Evolutionary conservation across 2,329 filamentous ascomycete species (phyloP).

Genomic region (Cordyceps farinosa): DNA sequence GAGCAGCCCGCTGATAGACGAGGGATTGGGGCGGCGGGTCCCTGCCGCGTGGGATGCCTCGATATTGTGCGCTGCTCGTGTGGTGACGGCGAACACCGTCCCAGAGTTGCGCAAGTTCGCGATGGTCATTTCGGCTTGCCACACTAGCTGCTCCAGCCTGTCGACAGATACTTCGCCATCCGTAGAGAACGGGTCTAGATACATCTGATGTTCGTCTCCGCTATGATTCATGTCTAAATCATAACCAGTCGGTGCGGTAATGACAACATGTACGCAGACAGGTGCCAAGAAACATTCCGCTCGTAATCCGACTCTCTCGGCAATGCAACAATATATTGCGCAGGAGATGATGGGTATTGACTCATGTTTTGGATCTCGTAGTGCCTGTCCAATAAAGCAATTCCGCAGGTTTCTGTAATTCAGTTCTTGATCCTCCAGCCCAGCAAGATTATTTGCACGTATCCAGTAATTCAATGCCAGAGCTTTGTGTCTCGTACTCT

Average conservation of each 20-base stretch:
- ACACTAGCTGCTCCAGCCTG: conserved; percentile 58
- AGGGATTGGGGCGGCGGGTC: conserved; percentile 27
- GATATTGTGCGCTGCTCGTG: conserved; percentile 75
- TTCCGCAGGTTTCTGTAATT: conserved; percentile 80
- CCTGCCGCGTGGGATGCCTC: conserved; percentile 40
- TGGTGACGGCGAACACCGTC: conserved; percentile 62
- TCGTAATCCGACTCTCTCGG: conserved; percentile 67
- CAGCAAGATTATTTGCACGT: conserved; percentile 63
- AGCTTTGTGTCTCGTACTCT: conserved; percentile 65
- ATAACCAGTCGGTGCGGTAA: conserved; percentile 58
- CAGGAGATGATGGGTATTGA: conserved; percentile 84
- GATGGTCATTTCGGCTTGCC: conserved; percentile 40
- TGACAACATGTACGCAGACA: conserved; percentile 78
- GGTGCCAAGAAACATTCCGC: conserved; percentile 80
- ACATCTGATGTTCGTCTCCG: conserved; percentile 54
- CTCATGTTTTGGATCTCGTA: conserved; percentile 68
- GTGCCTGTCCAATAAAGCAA: conserved; percentile 79
- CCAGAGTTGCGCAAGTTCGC: conserved; percentile 61
- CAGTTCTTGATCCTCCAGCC: conserved; percentile 59
- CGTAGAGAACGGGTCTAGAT: conserved; percentile 76
- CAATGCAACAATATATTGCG: conserved; percentile 80
- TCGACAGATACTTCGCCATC: conserved; percentile 61
- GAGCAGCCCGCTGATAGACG: conserved; percentile 33
- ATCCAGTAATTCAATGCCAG: conserved; percentile 67
- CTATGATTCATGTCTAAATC: conserved; percentile 56